These are phyloP conservation scores for Lipomyces sp. DNA, from an alignment of 805 yeast species.

Conservation along the genomic window DNA sequence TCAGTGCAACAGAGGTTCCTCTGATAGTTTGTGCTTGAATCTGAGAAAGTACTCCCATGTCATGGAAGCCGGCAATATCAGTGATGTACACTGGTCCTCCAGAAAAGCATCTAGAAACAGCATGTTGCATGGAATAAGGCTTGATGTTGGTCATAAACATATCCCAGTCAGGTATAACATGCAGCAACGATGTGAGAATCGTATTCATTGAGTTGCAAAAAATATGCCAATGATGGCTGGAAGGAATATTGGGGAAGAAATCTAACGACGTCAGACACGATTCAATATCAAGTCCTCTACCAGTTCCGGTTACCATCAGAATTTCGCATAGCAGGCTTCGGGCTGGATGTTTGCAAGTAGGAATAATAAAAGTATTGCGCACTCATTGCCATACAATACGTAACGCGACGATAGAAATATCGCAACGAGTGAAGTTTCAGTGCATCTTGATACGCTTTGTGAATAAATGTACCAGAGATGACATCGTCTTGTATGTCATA, in stretches of 20 bases:
- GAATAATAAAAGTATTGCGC: constrained; percentile 37
- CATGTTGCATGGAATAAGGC: constrained; percentile 39
- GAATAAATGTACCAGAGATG: constrained; percentile 34
- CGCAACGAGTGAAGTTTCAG: constrained; percentile 36
- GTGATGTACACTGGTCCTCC: constrained; percentile 45
- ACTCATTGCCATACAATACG: constrained; percentile 44
- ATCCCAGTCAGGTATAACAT: constrained; percentile 43
- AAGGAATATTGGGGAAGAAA: constrained; percentile 42
- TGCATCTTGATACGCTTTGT: constrained; percentile 40
- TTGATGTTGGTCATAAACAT: constrained; percentile 42
- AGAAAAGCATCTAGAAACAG: constrained; percentile 42
- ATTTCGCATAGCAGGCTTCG: constrained; percentile 41
- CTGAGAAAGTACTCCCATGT: constrained; percentile 27
- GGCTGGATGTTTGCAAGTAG: constrained; percentile 22
- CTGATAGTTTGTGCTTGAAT: constrained; percentile 34
- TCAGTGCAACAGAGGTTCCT: constrained; percentile 25
- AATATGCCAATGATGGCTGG: constrained; percentile 44
- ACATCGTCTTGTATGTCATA: constrained; percentile 37
- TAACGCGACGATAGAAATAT: constrained; percentile 39
- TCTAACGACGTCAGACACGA: constrained; percentile 25
- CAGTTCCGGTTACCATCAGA: constrained; percentile 35
- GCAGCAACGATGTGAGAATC: constrained; percentile 38
- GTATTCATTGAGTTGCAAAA: constrained; percentile 41
- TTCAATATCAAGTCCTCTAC: not conserved
- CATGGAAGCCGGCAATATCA: constrained; percentile 40